phyloP scores from a whole-genome alignment of 2,329 filamentous ascomycete species.

The Harringtonia lauricola region DNA sequence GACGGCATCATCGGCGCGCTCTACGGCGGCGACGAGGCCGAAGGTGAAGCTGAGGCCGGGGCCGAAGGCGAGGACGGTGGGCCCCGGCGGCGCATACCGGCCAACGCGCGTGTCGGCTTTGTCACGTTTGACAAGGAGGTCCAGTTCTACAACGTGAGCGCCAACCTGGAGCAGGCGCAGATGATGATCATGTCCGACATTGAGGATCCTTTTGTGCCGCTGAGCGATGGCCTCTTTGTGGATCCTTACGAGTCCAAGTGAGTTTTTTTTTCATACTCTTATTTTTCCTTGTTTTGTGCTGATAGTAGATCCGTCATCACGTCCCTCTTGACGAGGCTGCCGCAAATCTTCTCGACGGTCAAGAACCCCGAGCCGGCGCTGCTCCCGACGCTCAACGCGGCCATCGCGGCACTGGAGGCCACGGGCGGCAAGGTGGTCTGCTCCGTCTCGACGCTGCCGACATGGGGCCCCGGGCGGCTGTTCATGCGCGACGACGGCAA shows the following conservation, averaged over 20 bases:
- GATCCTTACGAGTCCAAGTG: slow-evolving; percentile 86
- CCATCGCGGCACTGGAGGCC: slow-evolving; percentile 67
- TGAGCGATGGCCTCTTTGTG: slow-evolving; percentile 87
- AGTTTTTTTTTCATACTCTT: too few species aligned
- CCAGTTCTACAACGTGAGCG: slow-evolving; percentile 93
- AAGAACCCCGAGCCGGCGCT: slow-evolving; percentile 89
- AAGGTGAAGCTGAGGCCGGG: slow-evolving; percentile 39
- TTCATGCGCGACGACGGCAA: slow-evolving; percentile 84
- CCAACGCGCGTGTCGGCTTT: slow-evolving; percentile 81
- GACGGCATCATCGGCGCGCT: slow-evolving; percentile 77
- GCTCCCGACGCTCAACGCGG: slow-evolving; percentile 73
- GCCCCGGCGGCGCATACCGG: slow-evolving; percentile 51
- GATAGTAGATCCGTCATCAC: slow-evolving; percentile 78
- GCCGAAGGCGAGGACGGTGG: slow-evolving; percentile 42
- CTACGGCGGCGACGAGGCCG: slow-evolving; percentile 58
- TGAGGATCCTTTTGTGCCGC: slow-evolving; percentile 88
- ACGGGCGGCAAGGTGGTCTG: slow-evolving; percentile 91
- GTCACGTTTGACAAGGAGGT: slow-evolving; percentile 94
- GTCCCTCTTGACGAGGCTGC: slow-evolving; percentile 73
- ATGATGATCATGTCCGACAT: slow-evolving; percentile 99
- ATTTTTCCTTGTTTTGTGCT: too few species aligned
- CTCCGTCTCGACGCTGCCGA: slow-evolving; percentile 77
- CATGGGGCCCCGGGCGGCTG: slow-evolving; percentile 78
- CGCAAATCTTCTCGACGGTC: slow-evolving; percentile 73
- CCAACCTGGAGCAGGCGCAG: slow-evolving; percentile 74